Base-by-base conservation (phyloP, 306 rosid genomes). In the Glycine latifolia region DNA sequence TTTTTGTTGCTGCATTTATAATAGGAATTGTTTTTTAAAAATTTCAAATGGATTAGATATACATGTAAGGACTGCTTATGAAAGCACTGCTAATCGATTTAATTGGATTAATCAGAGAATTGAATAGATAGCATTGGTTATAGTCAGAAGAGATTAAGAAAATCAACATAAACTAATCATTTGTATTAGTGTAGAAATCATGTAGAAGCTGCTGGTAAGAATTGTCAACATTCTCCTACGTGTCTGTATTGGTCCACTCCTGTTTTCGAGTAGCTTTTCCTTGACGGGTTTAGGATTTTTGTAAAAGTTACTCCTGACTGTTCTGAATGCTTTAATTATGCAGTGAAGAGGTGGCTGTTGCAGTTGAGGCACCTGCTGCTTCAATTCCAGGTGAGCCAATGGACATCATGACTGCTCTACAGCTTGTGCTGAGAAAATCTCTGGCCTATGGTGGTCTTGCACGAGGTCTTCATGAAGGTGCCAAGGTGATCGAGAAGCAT, bases 391-490 rank as follows among this genome's bases (percentile, higher is more conserved):
- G 88, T 5, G 88, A 86, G 84, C 83, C 81, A 20, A 67, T 86
- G 88, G 86, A 86, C 75, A 86, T 86, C 75, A 78, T 86, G 84
- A 82, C 88, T 59, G 97, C 97, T 15, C 79, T 91, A 70, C 94
- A 94, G 81, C 94, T 90, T 81, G 98, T 94, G 72, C 86, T 94
- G 75, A 94, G 97, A 81, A 94, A 92, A 66, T 94, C 97, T 1
- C 80, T 85, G 35, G 98, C 97, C 61, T 90, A 92, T 52, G 91
- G 95, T 3, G 98, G 97, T 7, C 94, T 94, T 43, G 86, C 87
- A 7, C 80, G 92, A 13, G 98, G 98, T 14, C 94, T 94, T 20
- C 97, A 92, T 4, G 98, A 94, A 69, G 74, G 88, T 66, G 95
- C 98, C 5, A 94, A 94, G 74, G 88, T 89, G 68, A 92, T 94